These are phyloP conservation scores for Lasiodiplodia sp. DNA, from an alignment of 2,329 filamentous ascomycete species.

Conservation along the genomic window DNA sequence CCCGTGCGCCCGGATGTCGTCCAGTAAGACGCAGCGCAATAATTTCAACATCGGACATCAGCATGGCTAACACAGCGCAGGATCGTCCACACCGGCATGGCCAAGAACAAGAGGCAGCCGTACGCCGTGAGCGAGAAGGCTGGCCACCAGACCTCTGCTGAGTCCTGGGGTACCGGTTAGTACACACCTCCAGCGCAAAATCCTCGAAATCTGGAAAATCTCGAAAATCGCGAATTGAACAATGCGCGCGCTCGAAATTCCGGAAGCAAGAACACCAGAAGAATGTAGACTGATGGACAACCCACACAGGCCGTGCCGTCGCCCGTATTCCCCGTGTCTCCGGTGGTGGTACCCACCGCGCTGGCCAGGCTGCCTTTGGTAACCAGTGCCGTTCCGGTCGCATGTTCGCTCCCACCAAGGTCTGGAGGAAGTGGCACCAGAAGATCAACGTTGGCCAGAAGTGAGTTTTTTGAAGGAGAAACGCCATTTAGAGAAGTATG, in stretches of 20 bases:
- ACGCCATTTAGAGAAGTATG: conserved; percentile 7
- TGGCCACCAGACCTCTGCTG: conserved; percentile 99
- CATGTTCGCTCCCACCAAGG: conserved; percentile 99
- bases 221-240: conserved; percentile 25
- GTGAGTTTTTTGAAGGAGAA: conserved; percentile 58
- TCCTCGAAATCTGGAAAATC: conserved; percentile 35
- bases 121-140: conserved; percentile 99
- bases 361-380: conserved; percentile 99
- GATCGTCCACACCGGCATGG: conserved; percentile 94
- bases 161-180: conserved; percentile 99
- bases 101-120: conserved; percentile 99
- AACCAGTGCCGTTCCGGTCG: conserved; percentile 99
- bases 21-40: conserved; percentile 68
- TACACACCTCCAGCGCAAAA: conserved; percentile 45
- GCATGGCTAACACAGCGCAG: conserved; percentile 53
- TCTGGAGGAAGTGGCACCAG: conserved; percentile 99
- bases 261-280: not conserved
- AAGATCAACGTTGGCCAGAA: conserved; percentile 99
- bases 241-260: conserved; percentile 20
- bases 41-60: conserved; percentile 23
- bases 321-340: conserved; percentile 99
- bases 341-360: conserved; percentile 99
- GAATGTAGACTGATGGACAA: conserved; percentile 13
- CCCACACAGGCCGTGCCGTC: conserved; percentile 84
- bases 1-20: conserved; percentile 99